Conservation (phyloP, 768 basidiomycete genomes). For the Favolaschia claudopus region DNA sequence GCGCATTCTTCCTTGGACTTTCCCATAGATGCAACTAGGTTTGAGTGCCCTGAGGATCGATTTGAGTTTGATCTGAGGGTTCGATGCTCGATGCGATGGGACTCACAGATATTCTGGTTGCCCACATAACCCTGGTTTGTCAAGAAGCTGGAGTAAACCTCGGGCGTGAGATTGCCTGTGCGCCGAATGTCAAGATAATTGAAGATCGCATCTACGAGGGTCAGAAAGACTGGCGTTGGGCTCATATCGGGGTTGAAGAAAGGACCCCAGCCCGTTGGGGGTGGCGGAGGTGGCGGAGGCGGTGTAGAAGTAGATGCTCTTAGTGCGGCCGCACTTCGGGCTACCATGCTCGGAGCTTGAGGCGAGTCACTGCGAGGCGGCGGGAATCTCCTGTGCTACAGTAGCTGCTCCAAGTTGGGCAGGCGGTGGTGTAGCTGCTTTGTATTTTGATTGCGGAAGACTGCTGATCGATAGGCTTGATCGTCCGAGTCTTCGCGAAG, state of each 20-base stretch:
- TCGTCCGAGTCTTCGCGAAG: no score
- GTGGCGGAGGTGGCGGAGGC: not conserved
- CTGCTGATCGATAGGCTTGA: no score
- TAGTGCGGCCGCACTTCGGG: no score
- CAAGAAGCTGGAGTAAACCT: slow-evolving; percentile 21
- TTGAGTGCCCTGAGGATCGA: slow-evolving; percentile 2
- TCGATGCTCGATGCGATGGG: not conserved
- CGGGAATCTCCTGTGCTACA: no score
- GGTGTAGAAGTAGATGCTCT: no score
- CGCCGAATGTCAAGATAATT: slow-evolving; percentile 17
- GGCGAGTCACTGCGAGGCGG: no score
- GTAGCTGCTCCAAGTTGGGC: no score
- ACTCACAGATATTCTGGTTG: slow-evolving; percentile 19
- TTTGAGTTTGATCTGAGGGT: not conserved
- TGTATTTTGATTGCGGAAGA: no score
- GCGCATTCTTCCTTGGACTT: slow-evolving; percentile 17
- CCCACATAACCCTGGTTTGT: slow-evolving; percentile 20
- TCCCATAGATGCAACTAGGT: not conserved
- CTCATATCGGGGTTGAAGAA: slow-evolving; percentile 17
- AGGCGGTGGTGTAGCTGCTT: no score
- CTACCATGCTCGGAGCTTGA: no score
- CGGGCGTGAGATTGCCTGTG: slow-evolving; percentile 17
- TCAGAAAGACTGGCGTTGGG: slow-evolving; percentile 1
- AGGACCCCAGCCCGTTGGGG: slow-evolving; percentile 10
- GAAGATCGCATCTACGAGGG: slow-evolving; percentile 12